These are phyloP conservation scores for Citropsis articulata DNA, from an alignment of 345 rosid species.

Conservation along the genomic window DNA sequence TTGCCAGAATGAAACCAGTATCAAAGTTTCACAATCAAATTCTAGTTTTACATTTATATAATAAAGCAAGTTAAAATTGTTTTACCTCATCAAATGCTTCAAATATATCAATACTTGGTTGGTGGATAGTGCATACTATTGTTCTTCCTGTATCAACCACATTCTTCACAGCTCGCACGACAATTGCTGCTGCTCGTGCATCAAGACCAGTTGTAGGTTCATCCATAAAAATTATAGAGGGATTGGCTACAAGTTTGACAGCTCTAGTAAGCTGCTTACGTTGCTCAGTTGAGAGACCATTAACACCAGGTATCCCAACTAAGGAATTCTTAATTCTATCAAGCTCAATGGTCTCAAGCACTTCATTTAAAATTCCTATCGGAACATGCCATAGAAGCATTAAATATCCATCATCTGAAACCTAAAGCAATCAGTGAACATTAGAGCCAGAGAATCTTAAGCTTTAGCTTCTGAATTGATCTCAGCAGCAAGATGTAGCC, in stretches of 20 bases:
- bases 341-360: constrained; percentile 70
- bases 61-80: background rate
- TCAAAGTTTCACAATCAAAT: background rate
- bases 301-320: constrained; percentile 59
- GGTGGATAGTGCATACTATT: constrained; percentile 80
- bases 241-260: constrained; percentile 83
- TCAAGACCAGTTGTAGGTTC: constrained; percentile 89
- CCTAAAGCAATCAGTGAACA: background rate
- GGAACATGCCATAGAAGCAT: background rate
- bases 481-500: constrained; percentile 67
- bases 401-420: background rate
- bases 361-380: constrained; percentile 68
- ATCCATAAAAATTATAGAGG: constrained; percentile 81
- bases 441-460: constrained; percentile 15
- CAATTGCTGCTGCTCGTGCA: constrained; percentile 86
- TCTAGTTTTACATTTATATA: background rate
- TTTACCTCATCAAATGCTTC: constrained; percentile 86
- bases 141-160: constrained; percentile 77
- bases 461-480: constrained; percentile 51
- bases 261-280: constrained; percentile 72
- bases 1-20: background rate
- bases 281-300: constrained; percentile 80
- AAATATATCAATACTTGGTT: constrained; percentile 81
- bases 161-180: constrained; percentile 80
- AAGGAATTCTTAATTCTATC: constrained; percentile 60